Evolutionary conservation across 306 rosid genomes (phyloP).

Genomic region (Prosopis cineraria): DNA sequence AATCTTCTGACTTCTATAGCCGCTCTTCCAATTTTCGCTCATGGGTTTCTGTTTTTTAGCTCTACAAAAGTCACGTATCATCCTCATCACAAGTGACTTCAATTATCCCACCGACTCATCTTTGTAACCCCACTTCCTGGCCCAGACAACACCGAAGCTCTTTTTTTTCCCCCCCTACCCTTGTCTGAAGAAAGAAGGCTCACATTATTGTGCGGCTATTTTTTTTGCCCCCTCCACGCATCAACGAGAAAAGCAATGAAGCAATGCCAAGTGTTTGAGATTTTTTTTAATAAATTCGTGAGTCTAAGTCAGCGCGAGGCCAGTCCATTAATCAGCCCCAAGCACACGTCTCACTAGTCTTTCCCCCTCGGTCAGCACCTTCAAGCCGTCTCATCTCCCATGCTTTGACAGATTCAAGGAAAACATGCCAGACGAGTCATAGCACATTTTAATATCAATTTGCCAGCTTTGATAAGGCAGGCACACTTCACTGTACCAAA

Average conservation of each 20-base stretch:
- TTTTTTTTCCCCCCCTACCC: no score
- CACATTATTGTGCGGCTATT: background rate
- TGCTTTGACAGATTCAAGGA: constrained; percentile 3
- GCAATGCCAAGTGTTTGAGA: background rate
- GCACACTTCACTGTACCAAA: background rate
- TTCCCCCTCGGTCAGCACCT: background rate
- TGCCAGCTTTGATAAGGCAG: background rate
- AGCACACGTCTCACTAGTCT: background rate
- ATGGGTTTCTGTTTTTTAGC: background rate
- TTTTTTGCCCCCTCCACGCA: background rate
- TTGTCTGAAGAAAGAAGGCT: no score
- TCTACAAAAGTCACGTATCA: background rate
- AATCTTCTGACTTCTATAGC: background rate
- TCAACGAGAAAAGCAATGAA: background rate
- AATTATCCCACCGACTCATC: background rate
- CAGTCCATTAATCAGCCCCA: background rate
- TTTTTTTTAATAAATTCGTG: background rate
- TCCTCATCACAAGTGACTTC: background rate
- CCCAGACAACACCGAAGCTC: background rate
- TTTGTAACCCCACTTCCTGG: background rate
- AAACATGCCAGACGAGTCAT: background rate
- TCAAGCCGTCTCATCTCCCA: background rate
- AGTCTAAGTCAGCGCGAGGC: background rate
- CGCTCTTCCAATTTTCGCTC: background rate
- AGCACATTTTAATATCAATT: background rate